phyloP scores from a whole-genome alignment of 306 rosid species.

The Pueraria montana region DNA sequence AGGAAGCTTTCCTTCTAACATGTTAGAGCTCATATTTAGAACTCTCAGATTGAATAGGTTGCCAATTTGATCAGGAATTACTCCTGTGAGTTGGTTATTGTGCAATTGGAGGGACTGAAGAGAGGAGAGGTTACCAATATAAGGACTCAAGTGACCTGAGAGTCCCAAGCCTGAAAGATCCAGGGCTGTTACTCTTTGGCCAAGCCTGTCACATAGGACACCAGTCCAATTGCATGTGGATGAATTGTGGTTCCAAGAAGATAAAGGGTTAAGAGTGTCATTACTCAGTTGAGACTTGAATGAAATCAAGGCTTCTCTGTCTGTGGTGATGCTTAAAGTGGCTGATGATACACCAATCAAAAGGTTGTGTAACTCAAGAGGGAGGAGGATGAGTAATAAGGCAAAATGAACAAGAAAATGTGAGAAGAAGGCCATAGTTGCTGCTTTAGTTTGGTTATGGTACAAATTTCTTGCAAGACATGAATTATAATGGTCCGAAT shows the following conservation, averaged over 20 bases:
- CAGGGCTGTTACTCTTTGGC: conserved; percentile 58
- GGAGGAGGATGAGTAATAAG: conserved; percentile 29
- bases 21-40: conserved; percentile 69
- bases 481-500: not conserved
- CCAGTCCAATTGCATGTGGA: conserved; percentile 78
- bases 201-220: conserved; percentile 57
- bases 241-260: conserved; percentile 61
- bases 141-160: conserved; percentile 61
- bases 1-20: conserved; percentile 55
- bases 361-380: not conserved
- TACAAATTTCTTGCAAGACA: not conserved
- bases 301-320: conserved; percentile 71
- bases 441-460: conserved; percentile 22
- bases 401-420: conserved; percentile 16
- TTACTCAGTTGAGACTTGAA: conserved; percentile 55
- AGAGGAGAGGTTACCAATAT: conserved; percentile 67
- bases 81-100: conserved; percentile 59
- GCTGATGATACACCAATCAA: conserved; percentile 49
- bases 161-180: conserved; percentile 64
- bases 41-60: conserved; percentile 54
- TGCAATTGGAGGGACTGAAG: conserved; percentile 64
- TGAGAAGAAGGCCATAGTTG: conserved; percentile 52
- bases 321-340: conserved; percentile 56
- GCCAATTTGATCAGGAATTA: conserved; percentile 63
- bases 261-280: conserved; percentile 45